Evolutionary conservation across 2,329 filamentous ascomycete species (phyloP).

Genomic region (Colletotrichum salicis): DNA sequence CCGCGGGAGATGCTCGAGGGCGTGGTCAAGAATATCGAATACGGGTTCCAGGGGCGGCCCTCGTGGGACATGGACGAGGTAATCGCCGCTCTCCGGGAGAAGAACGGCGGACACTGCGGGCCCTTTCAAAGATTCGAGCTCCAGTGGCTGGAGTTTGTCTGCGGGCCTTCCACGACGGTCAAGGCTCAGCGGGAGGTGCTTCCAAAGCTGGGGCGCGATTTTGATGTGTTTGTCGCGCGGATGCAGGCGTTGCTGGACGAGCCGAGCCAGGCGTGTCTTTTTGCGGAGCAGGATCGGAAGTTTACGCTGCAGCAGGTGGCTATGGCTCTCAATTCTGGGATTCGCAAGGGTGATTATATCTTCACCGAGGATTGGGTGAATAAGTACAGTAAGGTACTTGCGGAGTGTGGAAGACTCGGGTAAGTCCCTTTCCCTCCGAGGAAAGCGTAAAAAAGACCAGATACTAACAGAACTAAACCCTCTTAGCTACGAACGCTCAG

Average conservation of each 20-base stretch:
- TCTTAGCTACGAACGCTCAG: constrained; percentile 6
- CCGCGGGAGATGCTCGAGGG: constrained; percentile 43
- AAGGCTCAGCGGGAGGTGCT: constrained; percentile 37
- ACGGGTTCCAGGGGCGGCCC: neutral
- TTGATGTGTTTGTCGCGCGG: constrained; percentile 45
- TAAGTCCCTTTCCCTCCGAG: constrained; percentile 13
- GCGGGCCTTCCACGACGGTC: constrained; percentile 37
- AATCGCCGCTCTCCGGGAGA: neutral
- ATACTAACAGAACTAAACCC: neutral
- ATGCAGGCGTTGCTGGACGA: constrained; percentile 47
- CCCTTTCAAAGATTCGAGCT: constrained; percentile 18
- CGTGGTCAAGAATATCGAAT: constrained; percentile 36
- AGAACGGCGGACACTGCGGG: neutral
- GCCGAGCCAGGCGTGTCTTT: constrained; percentile 38
- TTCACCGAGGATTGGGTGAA: constrained; percentile 41
- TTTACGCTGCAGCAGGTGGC: neutral
- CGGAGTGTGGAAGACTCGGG: constrained; percentile 40
- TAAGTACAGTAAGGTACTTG: constrained; percentile 40
- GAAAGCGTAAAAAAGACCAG: neutral
- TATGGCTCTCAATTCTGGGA: neutral
- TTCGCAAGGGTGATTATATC: constrained; percentile 13
- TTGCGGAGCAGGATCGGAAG: constrained; percentile 13
- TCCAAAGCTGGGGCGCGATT: constrained; percentile 30
- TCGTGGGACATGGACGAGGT: constrained; percentile 22
- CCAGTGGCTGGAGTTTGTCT: constrained; percentile 29